Evolutionary conservation across 2,329 filamentous ascomycete species (phyloP).

Genomic region (Lasiodiplodia sp.): DNA sequence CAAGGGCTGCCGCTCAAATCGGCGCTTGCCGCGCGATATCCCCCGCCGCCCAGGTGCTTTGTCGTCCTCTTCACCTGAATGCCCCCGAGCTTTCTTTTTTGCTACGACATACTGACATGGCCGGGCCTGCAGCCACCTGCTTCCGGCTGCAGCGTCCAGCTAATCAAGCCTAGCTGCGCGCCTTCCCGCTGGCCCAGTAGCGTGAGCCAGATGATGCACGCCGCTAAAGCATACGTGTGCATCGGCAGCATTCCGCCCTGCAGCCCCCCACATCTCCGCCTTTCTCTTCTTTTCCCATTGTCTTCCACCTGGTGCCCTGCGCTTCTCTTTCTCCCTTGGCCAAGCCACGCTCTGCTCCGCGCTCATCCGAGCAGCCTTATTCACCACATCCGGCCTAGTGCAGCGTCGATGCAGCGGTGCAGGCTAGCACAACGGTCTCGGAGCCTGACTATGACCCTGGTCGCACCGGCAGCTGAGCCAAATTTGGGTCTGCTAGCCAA

Average conservation of each 20-base stretch:
- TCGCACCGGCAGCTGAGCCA: conserved; percentile 9
- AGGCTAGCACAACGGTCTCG: conserved; percentile 21
- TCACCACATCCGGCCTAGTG: conserved; percentile 6
- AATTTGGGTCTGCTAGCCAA: conserved; percentile 15
- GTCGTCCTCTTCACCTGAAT: conserved; percentile 10
- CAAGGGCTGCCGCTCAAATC: conserved; percentile 4
- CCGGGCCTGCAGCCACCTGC: not conserved
- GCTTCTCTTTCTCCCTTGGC: conserved; percentile 10
- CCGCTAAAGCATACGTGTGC: conserved; percentile 4
- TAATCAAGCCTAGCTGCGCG: conserved; percentile 20
- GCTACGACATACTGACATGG: not conserved
- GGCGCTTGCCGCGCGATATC: conserved; percentile 17
- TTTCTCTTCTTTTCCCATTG: conserved; percentile 11
- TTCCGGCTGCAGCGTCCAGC: conserved; percentile 9
- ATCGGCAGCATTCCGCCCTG: conserved; percentile 13
- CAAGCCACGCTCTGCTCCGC: conserved; percentile 22
- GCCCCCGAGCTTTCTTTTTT: not conserved
- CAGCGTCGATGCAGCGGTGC: conserved; percentile 14
- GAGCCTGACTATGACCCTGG: conserved; percentile 13
- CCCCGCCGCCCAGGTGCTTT: conserved; percentile 2
- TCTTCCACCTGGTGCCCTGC: conserved; percentile 11
- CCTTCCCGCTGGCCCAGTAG: conserved; percentile 20
- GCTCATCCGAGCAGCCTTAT: conserved; percentile 23
- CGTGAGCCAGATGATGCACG: conserved; percentile 24
- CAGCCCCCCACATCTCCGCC: conserved; percentile 7